A percentile compares a stretch with the other conserved stretches of the same genome.
Evolutionary conservation across 2,329 filamentous ascomycete genomes (phyloP).

Genomic region (Cladosporium sp.): DNA sequence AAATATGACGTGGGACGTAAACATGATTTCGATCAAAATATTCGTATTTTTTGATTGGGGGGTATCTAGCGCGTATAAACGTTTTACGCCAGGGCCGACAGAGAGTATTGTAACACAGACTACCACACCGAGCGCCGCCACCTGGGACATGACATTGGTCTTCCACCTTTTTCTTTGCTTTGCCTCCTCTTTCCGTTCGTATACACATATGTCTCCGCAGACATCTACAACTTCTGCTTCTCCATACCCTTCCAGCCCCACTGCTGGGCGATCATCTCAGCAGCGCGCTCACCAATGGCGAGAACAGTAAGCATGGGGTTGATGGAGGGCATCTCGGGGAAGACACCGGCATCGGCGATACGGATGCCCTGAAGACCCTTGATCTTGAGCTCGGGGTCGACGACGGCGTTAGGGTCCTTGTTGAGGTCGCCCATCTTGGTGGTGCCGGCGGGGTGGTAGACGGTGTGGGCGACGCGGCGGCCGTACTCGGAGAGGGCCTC

Average conservation of each 20-base stretch:
- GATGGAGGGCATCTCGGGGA: constrained; percentile 82
- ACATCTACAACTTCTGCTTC: constrained; percentile 53
- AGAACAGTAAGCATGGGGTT: constrained; percentile 92
- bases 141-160: background rate
- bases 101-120: background rate
- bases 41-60: constrained; percentile 5
- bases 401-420: constrained; percentile 72
- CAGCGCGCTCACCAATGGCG: constrained; percentile 78
- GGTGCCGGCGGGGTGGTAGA: constrained; percentile 87
- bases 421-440: constrained; percentile 82
- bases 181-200: background rate
- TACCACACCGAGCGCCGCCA: constrained; percentile 2
- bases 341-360: constrained; percentile 84
- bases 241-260: constrained; percentile 65
- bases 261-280: constrained; percentile 78
- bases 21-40: background rate
- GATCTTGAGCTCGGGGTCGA: constrained; percentile 73
- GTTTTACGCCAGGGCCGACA: constrained; percentile 4
- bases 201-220: background rate
- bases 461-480: constrained; percentile 78
- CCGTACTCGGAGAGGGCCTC: constrained; percentile 82
- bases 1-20: too few relatives aligned
- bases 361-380: constrained; percentile 71
- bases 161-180: background rate
- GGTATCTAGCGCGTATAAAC: constrained; percentile 17